A percentile compares a stretch with the other conserved stretches of the same genome.
These are phyloP conservation scores for Suhomyces anneliseae DNA, from an alignment of 1,139 yeast species.

Conservation along the genomic window DNA sequence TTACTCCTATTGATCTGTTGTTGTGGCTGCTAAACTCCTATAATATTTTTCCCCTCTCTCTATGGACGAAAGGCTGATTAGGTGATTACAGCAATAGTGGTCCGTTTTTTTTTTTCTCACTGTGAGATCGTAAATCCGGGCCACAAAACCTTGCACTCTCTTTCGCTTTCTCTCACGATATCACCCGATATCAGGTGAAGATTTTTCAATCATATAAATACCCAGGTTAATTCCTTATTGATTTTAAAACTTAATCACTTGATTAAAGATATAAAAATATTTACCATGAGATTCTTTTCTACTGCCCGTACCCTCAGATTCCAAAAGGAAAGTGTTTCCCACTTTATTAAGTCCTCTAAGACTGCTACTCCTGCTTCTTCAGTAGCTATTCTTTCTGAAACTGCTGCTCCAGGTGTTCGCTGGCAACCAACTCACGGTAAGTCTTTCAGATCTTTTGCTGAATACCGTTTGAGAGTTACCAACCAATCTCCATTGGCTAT, in stretches of 20 bases:
- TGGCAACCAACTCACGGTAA: slow-evolving; percentile 42
- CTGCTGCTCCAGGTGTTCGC: slow-evolving; percentile 20
- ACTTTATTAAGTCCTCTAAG: slow-evolving; percentile 25
- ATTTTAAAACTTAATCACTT: background rate
- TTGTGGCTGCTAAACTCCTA: too few relatives aligned
- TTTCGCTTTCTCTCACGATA: background rate
- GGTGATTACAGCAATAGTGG: too few relatives aligned
- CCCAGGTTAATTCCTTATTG: background rate
- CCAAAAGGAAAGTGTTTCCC: slow-evolving; percentile 26
- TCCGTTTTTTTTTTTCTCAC: too few relatives aligned
- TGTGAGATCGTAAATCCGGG: background rate
- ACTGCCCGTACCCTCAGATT: slow-evolving; percentile 16
- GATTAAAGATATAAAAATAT: background rate
- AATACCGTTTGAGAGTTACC: slow-evolving; percentile 52
- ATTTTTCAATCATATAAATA: slow-evolving; percentile 7
- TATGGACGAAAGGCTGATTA: too few relatives aligned
- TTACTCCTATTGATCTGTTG: too few relatives aligned
- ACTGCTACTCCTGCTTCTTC: slow-evolving; percentile 16
- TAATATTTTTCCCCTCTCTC: too few relatives aligned
- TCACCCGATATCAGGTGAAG: slow-evolving; percentile 5
- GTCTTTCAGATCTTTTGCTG: slow-evolving; percentile 54
- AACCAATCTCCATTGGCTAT: slow-evolving; percentile 52
- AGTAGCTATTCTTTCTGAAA: slow-evolving; percentile 10
- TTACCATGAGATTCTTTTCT: slow-evolving; percentile 15
- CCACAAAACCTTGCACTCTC: background rate